phyloP scores from a whole-genome alignment of 305 asterid genomes.

The Plantago coronopus region DNA sequence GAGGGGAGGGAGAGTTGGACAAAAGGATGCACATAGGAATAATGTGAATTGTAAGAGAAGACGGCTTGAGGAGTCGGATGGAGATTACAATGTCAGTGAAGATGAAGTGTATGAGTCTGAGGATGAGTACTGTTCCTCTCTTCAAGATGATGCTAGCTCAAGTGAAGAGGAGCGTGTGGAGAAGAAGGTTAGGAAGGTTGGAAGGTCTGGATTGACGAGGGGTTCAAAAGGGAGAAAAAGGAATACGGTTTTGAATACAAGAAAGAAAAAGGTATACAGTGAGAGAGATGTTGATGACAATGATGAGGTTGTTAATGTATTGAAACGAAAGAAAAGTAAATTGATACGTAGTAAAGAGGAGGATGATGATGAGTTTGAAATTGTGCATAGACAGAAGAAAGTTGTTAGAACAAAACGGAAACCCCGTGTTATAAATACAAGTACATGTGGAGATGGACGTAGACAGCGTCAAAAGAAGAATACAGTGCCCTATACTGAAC shows the following conservation, averaged over 20 bases:
- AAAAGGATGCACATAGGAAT: constrained; percentile 38
- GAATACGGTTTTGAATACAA: constrained; percentile 28
- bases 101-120: constrained; percentile 66
- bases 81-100: constrained; percentile 67
- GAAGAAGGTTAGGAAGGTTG: constrained; percentile 43
- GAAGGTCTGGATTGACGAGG: constrained; percentile 26
- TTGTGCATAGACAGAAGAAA: constrained; percentile 27
- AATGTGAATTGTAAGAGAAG: constrained; percentile 32
- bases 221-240: constrained; percentile 33
- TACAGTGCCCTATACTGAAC: too few relatives aligned
- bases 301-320: constrained; percentile 28
- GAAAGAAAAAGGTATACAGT: constrained; percentile 26
- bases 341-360: constrained; percentile 27
- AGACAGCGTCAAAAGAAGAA: constrained; percentile 23
- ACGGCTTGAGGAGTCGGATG: constrained; percentile 74
- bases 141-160: constrained; percentile 57
- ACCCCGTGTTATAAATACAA: constrained; percentile 34
- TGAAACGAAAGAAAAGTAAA: constrained; percentile 26
- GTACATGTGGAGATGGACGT: constrained; percentile 35
- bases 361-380: constrained; percentile 22
- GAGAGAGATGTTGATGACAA: constrained; percentile 2
- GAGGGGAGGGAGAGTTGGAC: constrained; percentile 45
- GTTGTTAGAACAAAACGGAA: constrained; percentile 29
- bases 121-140: constrained; percentile 62
- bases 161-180: constrained; percentile 39